Conservation (phyloP, 1,139 yeast genomes). For the Blastobotrys niveus region DNA sequence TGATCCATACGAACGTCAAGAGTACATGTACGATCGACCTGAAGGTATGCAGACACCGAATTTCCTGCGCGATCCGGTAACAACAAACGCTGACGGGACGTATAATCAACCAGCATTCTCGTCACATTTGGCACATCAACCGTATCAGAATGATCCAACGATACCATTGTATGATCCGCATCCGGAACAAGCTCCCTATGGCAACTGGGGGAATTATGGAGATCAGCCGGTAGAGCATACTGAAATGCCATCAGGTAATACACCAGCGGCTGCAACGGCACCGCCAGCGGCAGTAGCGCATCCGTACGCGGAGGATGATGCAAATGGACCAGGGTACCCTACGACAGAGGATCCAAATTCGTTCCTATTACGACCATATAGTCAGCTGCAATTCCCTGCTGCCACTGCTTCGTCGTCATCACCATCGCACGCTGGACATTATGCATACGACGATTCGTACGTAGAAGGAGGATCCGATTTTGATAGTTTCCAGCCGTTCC, state of each 20-base stretch:
- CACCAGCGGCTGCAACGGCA: too few relatives aligned
- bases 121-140: neutral
- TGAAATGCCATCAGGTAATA: neutral
- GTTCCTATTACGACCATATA: slow-evolving; percentile 12
- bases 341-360: slow-evolving; percentile 12
- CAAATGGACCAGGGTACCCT: slow-evolving; percentile 3
- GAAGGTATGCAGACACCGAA: slow-evolving; percentile 6
- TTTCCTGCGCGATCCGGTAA: slow-evolving; percentile 1
- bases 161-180: too few relatives aligned
- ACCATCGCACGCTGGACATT: neutral
- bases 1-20: slow-evolving; percentile 12
- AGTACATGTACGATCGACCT: slow-evolving; percentile 12
- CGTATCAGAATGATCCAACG: neutral
- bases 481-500: slow-evolving; percentile 32
- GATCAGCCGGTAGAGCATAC: neutral
- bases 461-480: slow-evolving; percentile 24
- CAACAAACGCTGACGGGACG: neutral
- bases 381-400: slow-evolving; percentile 3
- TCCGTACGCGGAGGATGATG: neutral
- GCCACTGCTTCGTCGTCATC: neutral
- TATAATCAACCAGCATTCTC: too few relatives aligned
- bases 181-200: neutral
- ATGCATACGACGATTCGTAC: slow-evolving; percentile 18
- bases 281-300: too few relatives aligned
- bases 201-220: slow-evolving; percentile 4